Conservation (phyloP, 108 stramenopile genomes). For the Seminavis robusta region DNA sequence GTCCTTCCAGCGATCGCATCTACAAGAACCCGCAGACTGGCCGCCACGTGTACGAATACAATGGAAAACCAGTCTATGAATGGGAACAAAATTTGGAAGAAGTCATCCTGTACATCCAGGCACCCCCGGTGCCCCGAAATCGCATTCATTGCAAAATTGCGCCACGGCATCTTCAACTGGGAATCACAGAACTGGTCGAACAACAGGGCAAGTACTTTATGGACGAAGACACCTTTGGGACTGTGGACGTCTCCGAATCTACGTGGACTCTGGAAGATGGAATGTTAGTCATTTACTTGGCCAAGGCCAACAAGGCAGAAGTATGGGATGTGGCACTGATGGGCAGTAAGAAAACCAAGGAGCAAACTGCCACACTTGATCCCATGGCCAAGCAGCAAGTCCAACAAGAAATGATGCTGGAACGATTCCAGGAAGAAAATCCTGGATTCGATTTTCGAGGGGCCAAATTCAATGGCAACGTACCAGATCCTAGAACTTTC, state of each 20-base stretch:
- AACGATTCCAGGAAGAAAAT: conserved; percentile 93
- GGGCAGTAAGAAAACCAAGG: background rate
- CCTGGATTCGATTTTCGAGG: conserved; percentile 97
- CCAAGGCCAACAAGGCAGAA: conserved; percentile 36
- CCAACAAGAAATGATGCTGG: conserved; percentile 87
- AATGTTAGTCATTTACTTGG: conserved; percentile 59
- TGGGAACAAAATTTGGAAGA: conserved; percentile 96
- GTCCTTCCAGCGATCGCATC: conserved; percentile 3
- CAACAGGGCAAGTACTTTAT: conserved; percentile 71
- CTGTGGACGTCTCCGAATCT: conserved; percentile 80
- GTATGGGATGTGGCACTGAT: conserved; percentile 12
- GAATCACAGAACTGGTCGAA: conserved; percentile 4
- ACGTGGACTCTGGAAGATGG: conserved; percentile 78
- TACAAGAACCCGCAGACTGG: conserved; percentile 46
- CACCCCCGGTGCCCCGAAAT: conserved; percentile 28
- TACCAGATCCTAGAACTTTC: conserved; percentile 93
- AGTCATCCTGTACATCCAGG: conserved; percentile 65
- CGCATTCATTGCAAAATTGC: conserved; percentile 40
- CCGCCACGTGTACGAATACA: conserved; percentile 65
- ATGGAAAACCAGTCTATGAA: conserved; percentile 79
- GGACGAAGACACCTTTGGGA: conserved; percentile 79
- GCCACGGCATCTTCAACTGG: conserved; percentile 48
- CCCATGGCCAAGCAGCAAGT: conserved; percentile 67
- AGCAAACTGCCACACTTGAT: background rate
- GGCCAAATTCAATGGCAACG: conserved; percentile 93